Evolutionary conservation across 495 filamentous ascomycete genomes (phyloP), one percentile per base, ranked within the genome.

Genomic region (Penicillium goetzii): DNA sequence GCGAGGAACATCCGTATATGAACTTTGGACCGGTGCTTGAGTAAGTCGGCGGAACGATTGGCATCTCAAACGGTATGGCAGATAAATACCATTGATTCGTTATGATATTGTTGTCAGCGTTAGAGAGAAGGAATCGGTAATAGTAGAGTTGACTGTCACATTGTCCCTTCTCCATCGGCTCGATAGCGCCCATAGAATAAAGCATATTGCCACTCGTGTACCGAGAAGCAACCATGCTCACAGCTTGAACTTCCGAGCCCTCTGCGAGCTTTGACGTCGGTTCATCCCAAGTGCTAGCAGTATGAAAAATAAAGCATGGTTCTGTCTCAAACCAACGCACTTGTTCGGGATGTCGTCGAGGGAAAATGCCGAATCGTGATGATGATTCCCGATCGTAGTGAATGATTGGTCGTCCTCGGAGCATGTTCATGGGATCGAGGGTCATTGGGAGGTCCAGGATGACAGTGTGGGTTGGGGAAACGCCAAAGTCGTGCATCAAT

Each of bases 401-500:
- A 4, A 90, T 70, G 0, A 86, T 78, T 6, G 87, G 80, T 54
- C 74, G 74, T 50, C 83, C 82, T 56, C 74, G 80, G 1, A 79
- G 43, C 15, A 86, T 74, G 54, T 87, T 88, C 50, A 84, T 66
- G 0, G 87, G 85, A 66, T 88, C 79, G n/a, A 90, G 75, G 8
- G 84, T 81, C 9, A 90, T 67, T 1, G 88, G 88, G 19, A 89
- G 79, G 67, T 90, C 86, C 75, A 90, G 78, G 45, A 90, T 88
- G 30, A 89, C 73, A 0, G 87, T 88, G 69, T 89, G 79, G 21
- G 63, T 65, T 17, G 65, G 72, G 0, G 86, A 87, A 4, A 89
- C 88, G 6, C 87, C 87, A 66, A 89, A 90, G 64, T 90, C 87
- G 65, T 90, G 88, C 86, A 90, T 89, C 82, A 90, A 83, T 68